Base-by-base conservation (phyloP, 208 protist species). In the Wallacemonas sp. region DNA sequence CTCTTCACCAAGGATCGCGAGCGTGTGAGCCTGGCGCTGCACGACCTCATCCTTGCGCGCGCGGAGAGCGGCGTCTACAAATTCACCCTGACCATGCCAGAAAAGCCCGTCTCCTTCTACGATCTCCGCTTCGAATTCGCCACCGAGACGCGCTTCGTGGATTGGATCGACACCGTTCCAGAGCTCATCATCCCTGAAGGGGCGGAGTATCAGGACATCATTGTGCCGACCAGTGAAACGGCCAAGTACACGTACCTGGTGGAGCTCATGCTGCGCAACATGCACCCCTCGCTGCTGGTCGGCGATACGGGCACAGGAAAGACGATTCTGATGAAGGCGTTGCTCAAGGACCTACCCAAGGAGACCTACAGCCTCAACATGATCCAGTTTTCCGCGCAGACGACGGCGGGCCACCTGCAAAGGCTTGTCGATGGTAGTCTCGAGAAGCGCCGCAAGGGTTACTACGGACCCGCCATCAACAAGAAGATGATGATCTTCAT, bases 271-370 rank as follows among this genome's bases (percentile, higher is more conserved):
- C 73, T 98, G 34, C 37, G 32, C 27, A 81, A 92, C 62, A 67
- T 82, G 71, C 82, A 89, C 63, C 94, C 90, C 12, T 63, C 88
- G 15, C 66, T 98, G 42, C 82, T 98, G 42, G 88, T 96, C 26
- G 97, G 97, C 33, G 89, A 96, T 54, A 98, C 97, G 10, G 97
- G 97, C 50, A 98, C 97, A 37, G 97, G 97, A 53, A 99, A 99
- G 82, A 97, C 96, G 21, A 92, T 98, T 34, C 83, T 97, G 91
- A 88, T 98, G 76, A 92, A 92, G 67, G 78, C 93, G 26, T 71
- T 97, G 17, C 82, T 98, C 39, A 85, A 80, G 50, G 45, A 74
- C 34, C 72, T 98, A 46, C 73, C 85, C 8, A 80, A 90, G 37
- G 87, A 98, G 27, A 88, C 72, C 24, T 96, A 92, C 68, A 71